Evolutionary conservation across 208 protist species (phyloP), one percentile per base, ranked within the genome.

Genomic region (Wallacemonas rigidus): DNA sequence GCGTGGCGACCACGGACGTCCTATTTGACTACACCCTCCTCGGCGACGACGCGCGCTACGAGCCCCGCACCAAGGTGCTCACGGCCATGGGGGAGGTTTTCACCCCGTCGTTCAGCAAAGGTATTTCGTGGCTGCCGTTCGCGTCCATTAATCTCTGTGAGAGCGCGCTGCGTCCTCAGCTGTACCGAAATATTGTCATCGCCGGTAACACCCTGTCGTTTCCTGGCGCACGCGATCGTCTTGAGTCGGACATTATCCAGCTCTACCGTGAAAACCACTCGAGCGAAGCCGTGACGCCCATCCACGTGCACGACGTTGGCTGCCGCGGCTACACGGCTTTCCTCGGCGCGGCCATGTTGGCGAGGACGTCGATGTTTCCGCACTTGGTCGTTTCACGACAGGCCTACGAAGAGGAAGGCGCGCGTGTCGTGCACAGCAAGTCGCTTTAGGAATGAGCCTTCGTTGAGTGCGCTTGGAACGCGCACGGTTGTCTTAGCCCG

Each of bases 131-230:
- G 86, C 80, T 97, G 38, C 82, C 90, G 50, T 98, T 95, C 73
- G 79, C 97, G 1, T 77, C 94, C 11, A 98, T 99, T 55, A 88
- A 91, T 74, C 90, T 94, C 65, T 98, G 94, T 75, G 94, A 98
- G 71, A 68, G 90, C 11, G 77, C 88, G n/a, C 83, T 98, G 50
- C 82, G 93, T 53, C 75, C 87, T 39, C 86, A 94, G 77, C 91
- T 99, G 43, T 98, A 96, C 82, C 72, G 67, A 17, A 98, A 98
- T 75, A 97, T 99, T 53, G 87, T 98, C 67, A 71, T 99, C 5
- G 92, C 93, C 36, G 97, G 98, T 40, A 96, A 96, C 53, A 94
- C 83, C 12, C 85, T 97, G 4, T 85, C 96, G 43, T 97, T 98
- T 57, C 81, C 80, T 2, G 95, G 95, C 1, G 82, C 95, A 36